Percentiles rank a stretch among this genome's conserved stretches.
Evolutionary conservation across 257 asterid genomes (phyloP).

Genomic region (Lavandula angustifolia): DNA sequence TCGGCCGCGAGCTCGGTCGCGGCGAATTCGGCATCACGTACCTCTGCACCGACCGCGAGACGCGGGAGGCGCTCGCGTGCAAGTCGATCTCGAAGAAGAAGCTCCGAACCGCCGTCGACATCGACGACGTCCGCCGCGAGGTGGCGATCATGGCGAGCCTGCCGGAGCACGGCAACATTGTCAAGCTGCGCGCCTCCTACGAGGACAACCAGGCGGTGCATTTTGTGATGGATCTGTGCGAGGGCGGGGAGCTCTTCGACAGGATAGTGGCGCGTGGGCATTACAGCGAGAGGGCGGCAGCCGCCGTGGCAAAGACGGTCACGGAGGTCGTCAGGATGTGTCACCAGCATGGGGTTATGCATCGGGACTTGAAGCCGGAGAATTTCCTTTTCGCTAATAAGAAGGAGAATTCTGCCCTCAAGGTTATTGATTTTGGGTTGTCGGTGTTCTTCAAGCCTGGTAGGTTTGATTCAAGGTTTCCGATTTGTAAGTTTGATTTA

Average conservation of each 20-base stretch:
- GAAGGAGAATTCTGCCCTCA: slow-evolving; percentile 78
- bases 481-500: not conserved
- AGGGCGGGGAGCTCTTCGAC: slow-evolving; percentile 42
- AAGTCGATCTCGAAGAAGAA: slow-evolving; percentile 84
- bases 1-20: slow-evolving; percentile 87
- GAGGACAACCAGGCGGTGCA: slow-evolving; percentile 85
- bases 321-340: slow-evolving; percentile 86
- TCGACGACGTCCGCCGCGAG: slow-evolving; percentile 83
- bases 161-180: slow-evolving; percentile 72
- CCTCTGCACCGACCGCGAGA: slow-evolving; percentile 75
- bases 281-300: slow-evolving; percentile 85
- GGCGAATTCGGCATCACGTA: slow-evolving; percentile 85
- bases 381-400: slow-evolving; percentile 76
- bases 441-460: slow-evolving; percentile 88
- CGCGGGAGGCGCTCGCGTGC: slow-evolving; percentile 70
- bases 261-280: slow-evolving; percentile 88
- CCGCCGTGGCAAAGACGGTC: slow-evolving; percentile 57
- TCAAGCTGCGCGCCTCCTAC: slow-evolving; percentile 69
- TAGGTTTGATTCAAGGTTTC: slow-evolving; percentile 28
- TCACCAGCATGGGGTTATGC: slow-evolving; percentile 80
- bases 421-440: slow-evolving; percentile 84
- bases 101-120: slow-evolving; percentile 69
- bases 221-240: slow-evolving; percentile 65
- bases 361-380: slow-evolving; percentile 89
- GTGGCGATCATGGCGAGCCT: slow-evolving; percentile 81